These are phyloP conservation scores for Maudiozyma saulgeensis DNA, from an alignment of 805 yeast genomes.

Conservation along the genomic window DNA sequence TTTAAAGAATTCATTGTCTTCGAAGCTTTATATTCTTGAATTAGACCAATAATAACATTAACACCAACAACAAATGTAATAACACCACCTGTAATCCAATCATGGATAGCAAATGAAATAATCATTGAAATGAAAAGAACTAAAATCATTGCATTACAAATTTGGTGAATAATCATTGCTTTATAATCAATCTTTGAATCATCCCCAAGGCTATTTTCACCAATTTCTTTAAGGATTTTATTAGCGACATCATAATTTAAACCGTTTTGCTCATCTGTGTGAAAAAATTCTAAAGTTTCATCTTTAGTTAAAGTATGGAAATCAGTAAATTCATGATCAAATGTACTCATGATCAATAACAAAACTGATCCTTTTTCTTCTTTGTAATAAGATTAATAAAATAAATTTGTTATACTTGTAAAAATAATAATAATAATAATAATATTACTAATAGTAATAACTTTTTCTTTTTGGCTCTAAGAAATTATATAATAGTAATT, in stretches of 20 bases:
- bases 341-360: slow-evolving; percentile 3
- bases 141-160: slow-evolving; percentile 85
- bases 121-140: slow-evolving; percentile 82
- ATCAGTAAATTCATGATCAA: slow-evolving; percentile 18
- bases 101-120: slow-evolving; percentile 81
- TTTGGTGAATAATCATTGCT: slow-evolving; percentile 72
- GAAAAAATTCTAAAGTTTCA: slow-evolving; percentile 50
- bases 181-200: slow-evolving; percentile 61
- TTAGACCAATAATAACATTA: slow-evolving; percentile 91
- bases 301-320: slow-evolving; percentile 52
- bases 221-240: slow-evolving; percentile 62
- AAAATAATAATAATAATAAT: too few species aligned
- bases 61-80: slow-evolving; percentile 83
- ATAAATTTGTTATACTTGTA: too few species aligned
- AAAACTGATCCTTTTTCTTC: neutral
- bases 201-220: slow-evolving; percentile 71
- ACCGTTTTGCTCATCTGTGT: slow-evolving; percentile 54
- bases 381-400: neutral
- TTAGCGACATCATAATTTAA: slow-evolving; percentile 56
- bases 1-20: slow-evolving; percentile 88
- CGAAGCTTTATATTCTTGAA: slow-evolving; percentile 92
- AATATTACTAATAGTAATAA: too few species aligned
- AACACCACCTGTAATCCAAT: slow-evolving; percentile 86
- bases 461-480: too few species aligned
- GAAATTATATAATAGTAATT: too few species aligned